Evolutionary conservation across 2,329 filamentous ascomycete species (phyloP).

Genomic region (Sporothrix luriei): DNA sequence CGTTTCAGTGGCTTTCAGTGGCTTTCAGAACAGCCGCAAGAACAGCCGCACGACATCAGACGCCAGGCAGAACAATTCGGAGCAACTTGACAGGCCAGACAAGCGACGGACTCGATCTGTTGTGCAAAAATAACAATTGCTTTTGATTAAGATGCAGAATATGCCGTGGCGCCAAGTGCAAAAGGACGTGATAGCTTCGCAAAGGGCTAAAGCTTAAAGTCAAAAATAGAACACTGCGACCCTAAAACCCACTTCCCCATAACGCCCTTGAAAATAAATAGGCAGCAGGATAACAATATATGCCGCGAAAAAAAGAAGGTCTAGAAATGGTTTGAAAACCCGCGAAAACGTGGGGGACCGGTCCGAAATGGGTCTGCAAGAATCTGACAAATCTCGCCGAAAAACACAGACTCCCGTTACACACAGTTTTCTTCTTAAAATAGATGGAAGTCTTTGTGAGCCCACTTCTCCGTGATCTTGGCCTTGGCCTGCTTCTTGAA

Average conservation of each 20-base stretch:
- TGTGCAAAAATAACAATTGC: conserved; percentile 8
- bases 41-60: background rate
- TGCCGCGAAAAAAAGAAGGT: conserved; percentile 1
- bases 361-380: background rate
- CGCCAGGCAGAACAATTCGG: conserved; percentile 24
- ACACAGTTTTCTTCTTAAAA: conserved; percentile 28
- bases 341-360: background rate
- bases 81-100: conserved; percentile 7
- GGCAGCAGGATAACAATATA: conserved; percentile 24
- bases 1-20: conserved; percentile 11
- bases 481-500: conserved; percentile 81
- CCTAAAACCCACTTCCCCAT: conserved; percentile 26
- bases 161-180: background rate
- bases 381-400: background rate
- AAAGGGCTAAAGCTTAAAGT: conserved; percentile 9
- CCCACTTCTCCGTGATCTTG: conserved; percentile 92
- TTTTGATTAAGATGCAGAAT: conserved; percentile 11
- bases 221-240: conserved; percentile 23
- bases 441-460: conserved; percentile 88
- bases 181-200: background rate
- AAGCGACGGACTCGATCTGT: background rate
- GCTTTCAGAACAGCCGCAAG: conserved; percentile 2
- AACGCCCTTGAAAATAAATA: conserved; percentile 18
- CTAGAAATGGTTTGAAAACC: conserved; percentile 1
- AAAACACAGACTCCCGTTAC: background rate